phyloP scores from a whole-genome alignment of 495 filamentous ascomycete genomes.

The Podospora pseudoanserina region DNA sequence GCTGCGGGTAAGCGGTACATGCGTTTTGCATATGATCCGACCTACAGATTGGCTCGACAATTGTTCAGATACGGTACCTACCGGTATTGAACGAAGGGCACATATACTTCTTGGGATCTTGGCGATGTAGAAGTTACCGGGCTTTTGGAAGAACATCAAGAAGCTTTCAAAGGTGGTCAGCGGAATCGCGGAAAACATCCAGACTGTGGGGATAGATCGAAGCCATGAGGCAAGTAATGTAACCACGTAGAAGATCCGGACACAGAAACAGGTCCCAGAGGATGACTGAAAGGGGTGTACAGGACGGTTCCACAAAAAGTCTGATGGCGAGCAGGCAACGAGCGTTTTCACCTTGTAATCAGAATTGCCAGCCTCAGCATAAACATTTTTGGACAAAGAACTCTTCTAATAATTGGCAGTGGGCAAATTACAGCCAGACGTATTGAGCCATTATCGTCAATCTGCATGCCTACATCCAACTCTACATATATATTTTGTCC shows the following conservation, averaged over 20 bases:
- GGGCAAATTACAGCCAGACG: too few relatives aligned
- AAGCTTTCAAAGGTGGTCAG: neutral
- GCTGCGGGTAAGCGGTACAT: slow-evolving; percentile 4
- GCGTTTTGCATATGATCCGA: slow-evolving; percentile 6
- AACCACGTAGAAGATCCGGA: neutral
- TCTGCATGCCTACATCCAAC: too few relatives aligned
- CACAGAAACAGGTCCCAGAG: neutral
- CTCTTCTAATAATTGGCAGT: too few relatives aligned
- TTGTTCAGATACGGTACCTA: slow-evolving; percentile 4
- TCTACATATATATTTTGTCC: too few relatives aligned
- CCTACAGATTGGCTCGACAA: slow-evolving; percentile 4
- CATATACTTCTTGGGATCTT: neutral
- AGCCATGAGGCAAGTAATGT: neutral
- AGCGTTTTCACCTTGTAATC: too few relatives aligned
- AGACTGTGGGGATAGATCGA: neutral
- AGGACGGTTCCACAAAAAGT: too few relatives aligned
- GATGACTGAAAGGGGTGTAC: neutral
- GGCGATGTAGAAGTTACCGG: neutral
- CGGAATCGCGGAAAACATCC: neutral
- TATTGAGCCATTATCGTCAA: too few relatives aligned
- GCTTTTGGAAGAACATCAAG: neutral
- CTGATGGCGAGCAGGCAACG: too few relatives aligned
- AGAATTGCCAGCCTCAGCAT: too few relatives aligned
- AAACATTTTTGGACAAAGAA: too few relatives aligned
- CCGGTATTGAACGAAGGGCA: neutral